Evolutionary conservation across 2,329 filamentous ascomycete genomes (phyloP).

Genomic region (Ophiocordyceps unilateralis): DNA sequence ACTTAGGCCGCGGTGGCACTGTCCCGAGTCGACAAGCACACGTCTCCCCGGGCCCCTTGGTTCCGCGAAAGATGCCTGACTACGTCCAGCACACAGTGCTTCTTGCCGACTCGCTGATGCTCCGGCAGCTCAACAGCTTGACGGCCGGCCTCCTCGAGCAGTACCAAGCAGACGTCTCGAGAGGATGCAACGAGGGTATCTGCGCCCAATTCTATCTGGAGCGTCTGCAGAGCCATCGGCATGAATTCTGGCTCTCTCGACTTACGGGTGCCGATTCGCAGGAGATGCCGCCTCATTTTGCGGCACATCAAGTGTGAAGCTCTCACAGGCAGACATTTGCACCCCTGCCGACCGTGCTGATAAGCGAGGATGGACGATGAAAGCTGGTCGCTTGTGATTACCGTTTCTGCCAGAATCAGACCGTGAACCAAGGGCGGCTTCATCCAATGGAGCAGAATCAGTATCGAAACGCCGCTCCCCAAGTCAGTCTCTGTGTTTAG

Average conservation of each 20-base stretch:
- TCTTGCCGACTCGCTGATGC: slow-evolving; percentile 7
- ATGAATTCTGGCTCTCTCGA: slow-evolving; percentile 13
- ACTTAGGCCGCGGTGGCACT: no score
- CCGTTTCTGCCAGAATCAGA: no score
- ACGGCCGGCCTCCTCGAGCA: slow-evolving; percentile 14
- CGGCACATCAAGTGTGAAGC: neutral
- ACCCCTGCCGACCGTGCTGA: no score
- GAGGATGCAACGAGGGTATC: slow-evolving; percentile 6
- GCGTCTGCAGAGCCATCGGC: slow-evolving; percentile 9
- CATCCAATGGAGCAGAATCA: no score
- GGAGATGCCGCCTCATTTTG: neutral
- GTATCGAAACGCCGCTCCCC: no score
- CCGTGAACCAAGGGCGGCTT: no score
- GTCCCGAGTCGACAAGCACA: neutral
- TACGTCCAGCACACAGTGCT: slow-evolving; percentile 6
- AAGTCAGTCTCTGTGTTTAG: no score
- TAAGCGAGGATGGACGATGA: no score
- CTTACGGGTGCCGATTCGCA: slow-evolving; percentile 3
- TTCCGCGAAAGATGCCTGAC: neutral
- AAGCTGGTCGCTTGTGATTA: no score
- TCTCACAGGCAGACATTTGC: neutral
- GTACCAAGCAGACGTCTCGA: slow-evolving; percentile 12
- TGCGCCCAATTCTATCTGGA: slow-evolving; percentile 15
- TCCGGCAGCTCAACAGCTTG: slow-evolving; percentile 9
- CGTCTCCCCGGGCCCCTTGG: neutral